Percentiles rank a stretch among this genome's conserved stretches.
Evolutionary conservation across 306 rosid genomes (phyloP).

Genomic region (Malus domestica): DNA sequence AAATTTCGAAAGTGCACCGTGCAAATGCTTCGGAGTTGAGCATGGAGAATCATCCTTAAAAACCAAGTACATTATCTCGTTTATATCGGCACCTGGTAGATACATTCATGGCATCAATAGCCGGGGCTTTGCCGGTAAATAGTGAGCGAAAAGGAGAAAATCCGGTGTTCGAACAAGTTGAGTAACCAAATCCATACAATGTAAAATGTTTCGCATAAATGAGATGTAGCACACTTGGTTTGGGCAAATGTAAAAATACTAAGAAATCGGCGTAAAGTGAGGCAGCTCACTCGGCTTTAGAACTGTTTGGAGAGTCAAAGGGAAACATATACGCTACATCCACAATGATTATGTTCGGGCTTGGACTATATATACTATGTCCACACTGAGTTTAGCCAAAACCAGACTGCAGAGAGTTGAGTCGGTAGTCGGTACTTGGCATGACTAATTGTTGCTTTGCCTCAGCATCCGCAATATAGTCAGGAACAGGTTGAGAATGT

Average conservation of each 20-base stretch:
- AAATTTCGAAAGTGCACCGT: no score
- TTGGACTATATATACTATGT: not conserved
- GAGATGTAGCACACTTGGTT: not conserved
- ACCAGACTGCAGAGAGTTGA: not conserved
- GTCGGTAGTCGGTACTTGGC: not conserved
- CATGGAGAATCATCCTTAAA: no score
- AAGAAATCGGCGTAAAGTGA: not conserved
- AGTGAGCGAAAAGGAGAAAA: not conserved
- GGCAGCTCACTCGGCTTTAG: not conserved
- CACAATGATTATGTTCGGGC: conserved; percentile 8
- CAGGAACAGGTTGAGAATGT: conserved; percentile 81
- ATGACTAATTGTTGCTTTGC: conserved; percentile 51
- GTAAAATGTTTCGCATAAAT: not conserved
- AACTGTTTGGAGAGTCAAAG: not conserved
- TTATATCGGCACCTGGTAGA: no score
- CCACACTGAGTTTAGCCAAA: not conserved
- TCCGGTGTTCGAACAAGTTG: not conserved
- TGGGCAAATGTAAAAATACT: not conserved
- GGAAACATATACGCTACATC: not conserved
- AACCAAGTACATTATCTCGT: no score
- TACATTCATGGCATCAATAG: no score
- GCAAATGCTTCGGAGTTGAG: no score
- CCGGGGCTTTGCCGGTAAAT: not conserved
- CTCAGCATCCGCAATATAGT: conserved; percentile 81
- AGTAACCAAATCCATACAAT: not conserved